A percentile compares a stretch with the other conserved stretches of the same genome.
These are phyloP conservation scores for Knufia fluminis DNA, from an alignment of 2,329 filamentous ascomycete species.

Conservation along the genomic window DNA sequence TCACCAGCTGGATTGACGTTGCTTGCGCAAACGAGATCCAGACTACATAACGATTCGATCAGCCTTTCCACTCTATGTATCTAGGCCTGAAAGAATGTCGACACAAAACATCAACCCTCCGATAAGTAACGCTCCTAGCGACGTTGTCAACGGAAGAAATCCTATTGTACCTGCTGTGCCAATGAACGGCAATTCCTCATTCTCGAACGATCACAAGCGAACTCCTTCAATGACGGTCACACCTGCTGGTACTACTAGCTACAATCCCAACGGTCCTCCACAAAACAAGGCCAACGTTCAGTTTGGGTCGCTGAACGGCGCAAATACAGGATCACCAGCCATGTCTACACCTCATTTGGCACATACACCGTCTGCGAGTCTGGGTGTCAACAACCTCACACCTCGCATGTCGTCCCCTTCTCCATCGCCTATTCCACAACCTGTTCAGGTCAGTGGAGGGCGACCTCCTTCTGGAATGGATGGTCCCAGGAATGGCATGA, in stretches of 20 bases:
- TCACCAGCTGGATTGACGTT: background rate
- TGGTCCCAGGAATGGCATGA: conserved; percentile 60
- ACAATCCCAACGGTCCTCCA: conserved; percentile 56
- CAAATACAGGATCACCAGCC: conserved; percentile 48
- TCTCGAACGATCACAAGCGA: conserved; percentile 59
- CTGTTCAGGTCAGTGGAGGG: conserved; percentile 70
- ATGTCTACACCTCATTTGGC: conserved; percentile 31
- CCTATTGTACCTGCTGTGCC: conserved; percentile 52
- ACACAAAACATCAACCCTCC: conserved; percentile 24
- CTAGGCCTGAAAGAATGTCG: conserved; percentile 24
- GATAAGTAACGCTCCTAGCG: conserved; percentile 18
- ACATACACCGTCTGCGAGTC: conserved; percentile 17
- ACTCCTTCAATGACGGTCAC: conserved; percentile 90
- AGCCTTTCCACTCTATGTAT: conserved; percentile 22
- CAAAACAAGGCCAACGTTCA: conserved; percentile 44
- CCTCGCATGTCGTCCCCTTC: conserved; percentile 73
- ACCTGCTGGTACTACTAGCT: conserved; percentile 67
- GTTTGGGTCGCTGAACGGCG: conserved; percentile 55
- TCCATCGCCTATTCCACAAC: conserved; percentile 86
- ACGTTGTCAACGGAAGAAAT: conserved; percentile 24
- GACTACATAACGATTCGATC: conserved; percentile 16
- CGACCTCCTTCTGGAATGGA: conserved; percentile 68
- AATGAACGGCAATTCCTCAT: conserved; percentile 54
- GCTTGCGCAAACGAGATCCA: conserved; percentile 12
- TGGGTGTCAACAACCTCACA: conserved; percentile 21